phyloP scores from a whole-genome alignment of 305 asterid genomes.

The Nicotiana rustica region DNA sequence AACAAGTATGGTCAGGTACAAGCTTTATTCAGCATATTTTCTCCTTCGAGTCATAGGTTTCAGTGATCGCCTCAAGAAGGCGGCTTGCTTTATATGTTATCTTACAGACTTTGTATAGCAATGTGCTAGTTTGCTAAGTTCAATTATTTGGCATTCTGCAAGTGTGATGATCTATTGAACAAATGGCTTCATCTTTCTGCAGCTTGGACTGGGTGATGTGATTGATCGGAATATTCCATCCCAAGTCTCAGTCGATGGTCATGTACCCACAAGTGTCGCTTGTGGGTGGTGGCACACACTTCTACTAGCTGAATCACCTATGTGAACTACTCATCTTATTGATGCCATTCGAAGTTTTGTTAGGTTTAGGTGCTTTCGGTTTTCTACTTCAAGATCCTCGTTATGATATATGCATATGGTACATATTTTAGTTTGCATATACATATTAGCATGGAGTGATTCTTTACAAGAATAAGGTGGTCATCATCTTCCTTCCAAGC shows the following conservation, averaged over 20 bases:
- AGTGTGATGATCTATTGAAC: neutral
- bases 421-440: conserved; percentile 22
- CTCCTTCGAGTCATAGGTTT: neutral
- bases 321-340: conserved; percentile 47
- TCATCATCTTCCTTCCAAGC: conserved; percentile 26
- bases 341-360: conserved; percentile 63
- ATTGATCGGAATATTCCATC: conserved; percentile 82
- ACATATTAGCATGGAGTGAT: conserved; percentile 21
- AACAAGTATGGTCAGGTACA: conserved; percentile 99
- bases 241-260: conserved; percentile 67
- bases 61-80: too few species aligned
- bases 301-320: conserved; percentile 71
- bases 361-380: conserved; percentile 54
- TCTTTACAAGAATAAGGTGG: conserved; percentile 29
- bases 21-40: conserved; percentile 1
- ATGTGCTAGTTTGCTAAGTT: conserved; percentile 4
- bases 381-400: neutral
- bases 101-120: neutral
- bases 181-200: conserved; percentile 36
- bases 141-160: neutral
- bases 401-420: conserved; percentile 16
- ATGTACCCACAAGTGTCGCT: conserved; percentile 65
- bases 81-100: neutral
- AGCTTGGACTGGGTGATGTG: conserved; percentile 96
- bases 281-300: conserved; percentile 99